Evolutionary conservation across 495 filamentous ascomycete species (phyloP), one percentile per base, ranked within the genome.

Genomic region (Penicillium coffeae): DNA sequence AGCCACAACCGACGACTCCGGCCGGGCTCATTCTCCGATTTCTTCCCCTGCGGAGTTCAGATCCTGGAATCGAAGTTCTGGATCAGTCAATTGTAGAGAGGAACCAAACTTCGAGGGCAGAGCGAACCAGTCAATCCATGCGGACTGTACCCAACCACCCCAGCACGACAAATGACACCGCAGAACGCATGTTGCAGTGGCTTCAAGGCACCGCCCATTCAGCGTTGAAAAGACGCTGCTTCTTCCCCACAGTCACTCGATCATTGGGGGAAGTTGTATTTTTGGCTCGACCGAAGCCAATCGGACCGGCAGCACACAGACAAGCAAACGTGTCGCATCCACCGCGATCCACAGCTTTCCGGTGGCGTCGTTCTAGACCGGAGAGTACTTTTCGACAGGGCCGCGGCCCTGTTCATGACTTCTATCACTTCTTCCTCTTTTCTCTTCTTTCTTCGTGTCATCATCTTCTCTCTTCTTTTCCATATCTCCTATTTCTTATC

Each of bases 321-420:
- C 51, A 54, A 58, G 55, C 55, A 54, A 58, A 58, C 55, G 55
- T 58, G 55, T 54, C 51, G 14, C 7, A 42, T 47, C 54, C 54
- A 57, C 50, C 21, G 18, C 5, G 27, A 8, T 38, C 54, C 54
- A 56, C 54, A 38, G 21, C 33, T 14, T 35, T 47, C 25, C 36
- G 40, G 55, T 58, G 55, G 55, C 55, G 55, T 47, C 33, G 42
- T 47, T 51, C 55, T 58, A 54, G 51, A 58, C 44, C 45, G n/a
- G 32, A 44, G 19, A 33, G 12, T n/a, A 36, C 21, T n/a, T 42
- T 37, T 14, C n/a, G n/a, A 10, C 37, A 12, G 20, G 47, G 16
- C 6, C 36, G 16, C 27, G 14, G 45, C 52, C 35, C 37, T 37
- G 49, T 51, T 41, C 46, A 38, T 38, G 33, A 35, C 12, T 42